A percentile compares a stretch with the other conserved stretches of the same genome.
These are phyloP conservation scores for Casaregolazyma suthepensis DNA, from an alignment of 1,139 yeast genomes.

Conservation along the genomic window DNA sequence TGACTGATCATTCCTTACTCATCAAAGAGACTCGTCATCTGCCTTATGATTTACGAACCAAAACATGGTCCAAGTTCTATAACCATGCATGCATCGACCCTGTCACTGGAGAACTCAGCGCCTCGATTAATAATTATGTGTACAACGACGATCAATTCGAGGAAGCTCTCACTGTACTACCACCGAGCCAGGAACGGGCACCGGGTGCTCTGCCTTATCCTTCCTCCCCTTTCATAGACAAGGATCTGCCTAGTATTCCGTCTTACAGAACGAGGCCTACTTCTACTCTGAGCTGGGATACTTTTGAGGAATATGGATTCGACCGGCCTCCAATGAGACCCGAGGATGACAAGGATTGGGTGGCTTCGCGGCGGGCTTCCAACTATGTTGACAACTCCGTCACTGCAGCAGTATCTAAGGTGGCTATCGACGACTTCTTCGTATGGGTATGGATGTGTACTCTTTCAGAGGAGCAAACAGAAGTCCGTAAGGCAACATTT, in stretches of 20 bases:
- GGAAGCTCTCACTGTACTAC: slow-evolving; percentile 19
- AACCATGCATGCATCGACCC: slow-evolving; percentile 31
- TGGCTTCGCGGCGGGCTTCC: slow-evolving; percentile 3
- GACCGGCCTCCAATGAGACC: slow-evolving; percentile 5
- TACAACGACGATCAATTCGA: slow-evolving; percentile 26
- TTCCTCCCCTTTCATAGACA: slow-evolving; percentile 10
- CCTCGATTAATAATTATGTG: slow-evolving; percentile 29
- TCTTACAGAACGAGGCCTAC: background rate
- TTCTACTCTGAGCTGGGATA: slow-evolving; percentile 14
- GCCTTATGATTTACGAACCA: slow-evolving; percentile 41
- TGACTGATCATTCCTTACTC: slow-evolving; percentile 25
- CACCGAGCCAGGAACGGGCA: slow-evolving; percentile 23
- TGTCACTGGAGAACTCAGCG: slow-evolving; percentile 25
- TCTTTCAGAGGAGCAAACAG: slow-evolving; percentile 68
- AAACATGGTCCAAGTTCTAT: slow-evolving; percentile 33
- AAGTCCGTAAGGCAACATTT: slow-evolving; percentile 57
- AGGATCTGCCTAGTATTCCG: background rate
- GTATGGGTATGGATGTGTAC: slow-evolving; percentile 90
- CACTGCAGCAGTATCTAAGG: slow-evolving; percentile 54
- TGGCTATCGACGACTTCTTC: slow-evolving; percentile 76
- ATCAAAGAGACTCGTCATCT: slow-evolving; percentile 25
- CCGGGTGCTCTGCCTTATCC: slow-evolving; percentile 26
- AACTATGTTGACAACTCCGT: slow-evolving; percentile 21
- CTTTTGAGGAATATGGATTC: slow-evolving; percentile 13
- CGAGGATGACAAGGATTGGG: background rate